Evolutionary conservation across 768 basidiomycete genomes (phyloP).

Genomic region (Lentinus tigrinus): DNA sequence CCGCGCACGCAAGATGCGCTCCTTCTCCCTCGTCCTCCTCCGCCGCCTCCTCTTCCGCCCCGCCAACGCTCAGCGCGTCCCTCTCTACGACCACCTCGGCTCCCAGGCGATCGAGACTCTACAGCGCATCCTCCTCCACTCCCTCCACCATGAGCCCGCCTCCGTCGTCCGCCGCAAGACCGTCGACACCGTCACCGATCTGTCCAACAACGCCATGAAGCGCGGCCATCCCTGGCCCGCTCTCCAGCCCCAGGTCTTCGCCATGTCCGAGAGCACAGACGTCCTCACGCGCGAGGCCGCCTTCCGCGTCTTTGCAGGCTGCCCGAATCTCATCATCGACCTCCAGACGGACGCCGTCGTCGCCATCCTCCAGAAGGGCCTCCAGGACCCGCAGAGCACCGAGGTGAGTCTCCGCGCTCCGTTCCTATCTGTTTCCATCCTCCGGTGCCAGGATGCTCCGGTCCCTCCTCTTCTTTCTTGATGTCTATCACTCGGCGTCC

Average conservation of each 20-base stretch:
- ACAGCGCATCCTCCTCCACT: slow-evolving; percentile 70
- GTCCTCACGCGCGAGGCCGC: slow-evolving; percentile 39
- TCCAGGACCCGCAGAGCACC: slow-evolving; percentile 64
- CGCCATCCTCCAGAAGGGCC: slow-evolving; percentile 61
- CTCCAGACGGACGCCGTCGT: slow-evolving; percentile 70
- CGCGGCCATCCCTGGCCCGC: slow-evolving; percentile 83
- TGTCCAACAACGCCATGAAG: slow-evolving; percentile 72
- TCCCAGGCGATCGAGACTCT: slow-evolving; percentile 62
- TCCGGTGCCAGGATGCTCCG: no score
- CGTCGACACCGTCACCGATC: slow-evolving; percentile 73
- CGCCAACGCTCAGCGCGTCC: slow-evolving; percentile 32
- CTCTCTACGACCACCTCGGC: slow-evolving; percentile 77
- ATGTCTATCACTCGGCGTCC: background rate
- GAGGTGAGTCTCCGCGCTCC: slow-evolving; percentile 48
- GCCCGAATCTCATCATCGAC: slow-evolving; percentile 75
- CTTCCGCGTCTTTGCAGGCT: slow-evolving; percentile 69
- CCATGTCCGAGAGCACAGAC: slow-evolving; percentile 49
- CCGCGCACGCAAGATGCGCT: slow-evolving; percentile 67
- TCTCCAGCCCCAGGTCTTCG: slow-evolving; percentile 69
- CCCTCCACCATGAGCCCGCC: slow-evolving; percentile 60
- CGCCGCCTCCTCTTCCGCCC: slow-evolving; percentile 74
- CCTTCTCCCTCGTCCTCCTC: slow-evolving; percentile 79
- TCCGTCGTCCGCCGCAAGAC: slow-evolving; percentile 64
- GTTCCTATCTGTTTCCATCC: background rate
- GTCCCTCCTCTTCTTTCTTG: background rate